Evolutionary conservation across 805 yeast species (phyloP), one percentile per base, ranked within the genome.

Genomic region (Kluyveromyces lactis): DNA sequence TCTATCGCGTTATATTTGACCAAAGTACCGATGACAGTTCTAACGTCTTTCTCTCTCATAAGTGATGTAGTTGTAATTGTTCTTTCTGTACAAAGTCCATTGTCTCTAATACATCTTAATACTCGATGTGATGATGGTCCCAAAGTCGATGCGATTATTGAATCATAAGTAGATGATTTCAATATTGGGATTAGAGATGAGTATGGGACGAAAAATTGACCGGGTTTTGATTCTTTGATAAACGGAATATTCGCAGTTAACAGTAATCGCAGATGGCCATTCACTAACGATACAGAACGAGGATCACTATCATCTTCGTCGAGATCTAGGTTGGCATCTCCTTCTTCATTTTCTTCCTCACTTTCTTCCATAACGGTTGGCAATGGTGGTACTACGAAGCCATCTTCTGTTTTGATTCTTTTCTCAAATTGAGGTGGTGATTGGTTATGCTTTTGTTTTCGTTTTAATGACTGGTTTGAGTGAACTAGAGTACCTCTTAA

Each of bases 71-170:
- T 79, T 28, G 86, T 76, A 37, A 92, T 73, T 15, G 80, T 68
- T 53, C 90, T 89, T 53, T 92, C 98, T 46, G 94, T 95, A 7
- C 82, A 81, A 34, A 86, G 68, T 46, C 77, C 77, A 51, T 76
- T 69, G 8, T 71, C 72, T 42, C 84, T 76, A 24, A 92, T 72
- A 49, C 95, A 83, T 46, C 94, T 77, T 43, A 90, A 63, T 2
- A 92, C 68, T 39, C 95, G 72, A 40, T 83, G 70, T 0, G 89
- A 75, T 13, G 79, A 72, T 7, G 71, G 64, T 1, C 92, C 92
- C 43, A 83, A 62, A 0, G 84, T 71, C 2, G 77, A 63, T 41
- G 78, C 73, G 31, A 84, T 53, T 18, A 79, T 55, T 32, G 76
- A 72, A 46, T 81, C 84, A 50, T 71, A 74, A 13, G 71, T 71